Evolutionary conservation across 495 filamentous ascomycete genomes (phyloP).

Genomic region (Aspergillus sclerotiicarbonarius): DNA sequence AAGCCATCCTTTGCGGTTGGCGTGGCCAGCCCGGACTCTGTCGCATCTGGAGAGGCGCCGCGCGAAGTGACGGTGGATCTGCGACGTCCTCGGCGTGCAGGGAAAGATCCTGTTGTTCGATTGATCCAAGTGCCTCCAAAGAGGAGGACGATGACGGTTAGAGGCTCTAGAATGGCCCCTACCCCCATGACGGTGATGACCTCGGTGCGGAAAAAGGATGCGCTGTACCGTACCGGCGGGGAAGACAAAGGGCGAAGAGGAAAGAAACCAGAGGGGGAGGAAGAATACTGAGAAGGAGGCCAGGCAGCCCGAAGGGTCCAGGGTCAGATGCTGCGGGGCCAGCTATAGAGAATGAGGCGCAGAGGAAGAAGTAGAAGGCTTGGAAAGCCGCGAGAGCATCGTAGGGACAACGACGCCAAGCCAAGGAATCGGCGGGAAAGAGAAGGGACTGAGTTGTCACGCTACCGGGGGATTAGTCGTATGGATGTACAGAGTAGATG

Average conservation of each 20-base stretch:
- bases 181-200: conserved; percentile 43
- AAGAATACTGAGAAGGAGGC: not conserved
- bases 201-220: not conserved
- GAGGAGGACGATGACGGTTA: conserved; percentile 54
- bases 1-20: conserved; percentile 34
- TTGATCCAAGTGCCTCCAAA: conserved; percentile 62
- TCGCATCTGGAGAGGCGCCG: conserved; percentile 25
- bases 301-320: not conserved
- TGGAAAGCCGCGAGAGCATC: not conserved
- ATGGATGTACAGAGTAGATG: not conserved
- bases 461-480: not conserved
- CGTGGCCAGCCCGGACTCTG: conserved; percentile 31
- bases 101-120: conserved; percentile 27
- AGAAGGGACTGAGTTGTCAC: not conserved
- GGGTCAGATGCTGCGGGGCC: not conserved
- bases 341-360: not conserved
- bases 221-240: not conserved
- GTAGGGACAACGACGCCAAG: not conserved
- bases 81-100: conserved; percentile 15
- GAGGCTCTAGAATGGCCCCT: conserved; percentile 52
- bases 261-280: not conserved
- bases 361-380: not conserved
- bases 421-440: not conserved
- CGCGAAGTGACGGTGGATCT: conserved; percentile 20
- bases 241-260: not conserved